Percentiles rank a stretch among this genome's conserved stretches.
phyloP scores from a whole-genome alignment of 176 grass and related monocot genomes.

The Aegilops tauschii region DNA sequence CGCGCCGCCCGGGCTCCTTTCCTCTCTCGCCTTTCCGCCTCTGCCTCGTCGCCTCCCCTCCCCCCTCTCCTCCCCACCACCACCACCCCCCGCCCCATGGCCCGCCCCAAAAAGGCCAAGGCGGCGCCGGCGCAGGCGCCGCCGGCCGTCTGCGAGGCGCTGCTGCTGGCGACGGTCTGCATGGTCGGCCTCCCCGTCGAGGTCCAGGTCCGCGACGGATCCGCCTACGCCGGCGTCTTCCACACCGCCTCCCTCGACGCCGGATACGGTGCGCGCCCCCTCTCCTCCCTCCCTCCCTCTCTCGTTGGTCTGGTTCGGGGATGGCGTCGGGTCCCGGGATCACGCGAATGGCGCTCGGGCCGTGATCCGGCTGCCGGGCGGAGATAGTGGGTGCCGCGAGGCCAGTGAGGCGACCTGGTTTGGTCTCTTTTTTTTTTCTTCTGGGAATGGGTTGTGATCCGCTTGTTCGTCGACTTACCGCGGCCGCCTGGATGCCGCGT shows the following conservation, averaged over 20 bases:
- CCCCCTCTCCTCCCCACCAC: neutral
- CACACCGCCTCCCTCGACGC: constrained; percentile 77
- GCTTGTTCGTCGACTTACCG: neutral
- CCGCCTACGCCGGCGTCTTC: constrained; percentile 86
- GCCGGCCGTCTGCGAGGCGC: constrained; percentile 37
- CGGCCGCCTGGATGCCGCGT: neutral
- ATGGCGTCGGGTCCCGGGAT: constrained; percentile 18
- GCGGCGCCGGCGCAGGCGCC: constrained; percentile 21
- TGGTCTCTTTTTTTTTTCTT: neutral
- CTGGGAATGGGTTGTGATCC: constrained; percentile 9
- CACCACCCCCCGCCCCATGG: constrained; percentile 16
- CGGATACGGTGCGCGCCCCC: constrained; percentile 49
- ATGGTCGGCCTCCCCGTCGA: constrained; percentile 83
- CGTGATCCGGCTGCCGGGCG: constrained; percentile 34
- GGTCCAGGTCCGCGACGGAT: constrained; percentile 93
- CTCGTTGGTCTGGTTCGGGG: neutral
- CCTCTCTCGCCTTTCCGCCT: neutral
- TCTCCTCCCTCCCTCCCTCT: neutral
- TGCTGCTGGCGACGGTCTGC: constrained; percentile 68
- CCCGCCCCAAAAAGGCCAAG: constrained; percentile 49
- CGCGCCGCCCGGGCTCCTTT: neutral
- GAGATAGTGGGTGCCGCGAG: neutral
- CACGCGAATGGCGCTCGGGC: neutral
- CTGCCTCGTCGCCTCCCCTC: constrained; percentile 8
- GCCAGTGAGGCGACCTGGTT: neutral